A percentile compares a stretch with the other conserved stretches of the same genome.
Conservation (phyloP, 2,329 filamentous ascomycete species). For the Diaporthe humulicola region DNA sequence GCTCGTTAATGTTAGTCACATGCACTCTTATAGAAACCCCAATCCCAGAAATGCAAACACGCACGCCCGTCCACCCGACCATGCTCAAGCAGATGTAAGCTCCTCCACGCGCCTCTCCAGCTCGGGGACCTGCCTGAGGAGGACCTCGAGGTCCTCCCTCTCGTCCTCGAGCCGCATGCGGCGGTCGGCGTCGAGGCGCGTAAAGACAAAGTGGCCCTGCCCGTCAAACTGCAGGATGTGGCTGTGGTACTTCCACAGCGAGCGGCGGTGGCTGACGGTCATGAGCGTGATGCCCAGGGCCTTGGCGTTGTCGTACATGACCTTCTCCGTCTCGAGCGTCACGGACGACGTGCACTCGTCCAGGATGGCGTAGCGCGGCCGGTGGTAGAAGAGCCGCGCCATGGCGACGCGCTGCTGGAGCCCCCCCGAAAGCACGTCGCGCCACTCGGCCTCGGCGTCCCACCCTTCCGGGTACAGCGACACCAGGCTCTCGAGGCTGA, state of each 20-base stretch:
- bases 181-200: conserved; percentile 87
- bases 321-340: conserved; percentile 93
- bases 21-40: neutral
- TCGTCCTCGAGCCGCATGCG: conserved; percentile 92
- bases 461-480: conserved; percentile 83
- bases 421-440: conserved; percentile 91
- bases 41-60: neutral
- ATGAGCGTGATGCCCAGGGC: conserved; percentile 91
- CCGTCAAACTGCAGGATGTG: conserved; percentile 97
- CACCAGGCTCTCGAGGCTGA: conserved; percentile 87
- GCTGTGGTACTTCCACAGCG: conserved; percentile 96
- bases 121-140: conserved; percentile 87
- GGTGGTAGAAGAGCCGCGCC: conserved; percentile 94
- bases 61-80: neutral
- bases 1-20: neutral
- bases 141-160: conserved; percentile 91
- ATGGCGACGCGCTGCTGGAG: conserved; percentile 97
- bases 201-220: conserved; percentile 92
- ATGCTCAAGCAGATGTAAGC: conserved; percentile 65
- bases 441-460: conserved; percentile 97
- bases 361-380: conserved; percentile 92
- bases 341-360: conserved; percentile 97
- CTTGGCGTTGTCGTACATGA: conserved; percentile 99
- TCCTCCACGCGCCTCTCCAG: conserved; percentile 88
- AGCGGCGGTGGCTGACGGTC: conserved; percentile 93